These are phyloP conservation scores for Emiliania huxleyi DNA, from an alignment of 78 protist species.

Conservation along the genomic window DNA sequence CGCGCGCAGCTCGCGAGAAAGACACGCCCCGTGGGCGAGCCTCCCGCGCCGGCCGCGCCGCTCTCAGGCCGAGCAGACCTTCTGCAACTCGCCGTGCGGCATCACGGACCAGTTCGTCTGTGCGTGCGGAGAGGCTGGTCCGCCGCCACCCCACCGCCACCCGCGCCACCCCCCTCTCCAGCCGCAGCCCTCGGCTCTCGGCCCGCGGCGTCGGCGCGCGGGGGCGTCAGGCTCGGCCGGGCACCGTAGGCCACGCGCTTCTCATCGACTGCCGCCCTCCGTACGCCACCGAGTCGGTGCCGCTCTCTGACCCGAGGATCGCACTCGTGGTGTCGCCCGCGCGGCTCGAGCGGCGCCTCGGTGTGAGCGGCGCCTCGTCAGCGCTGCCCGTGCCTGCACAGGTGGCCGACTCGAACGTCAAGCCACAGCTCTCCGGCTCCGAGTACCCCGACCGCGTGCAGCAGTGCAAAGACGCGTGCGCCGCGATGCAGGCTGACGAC, in stretches of 20 bases:
- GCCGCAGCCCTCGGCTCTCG: no score
- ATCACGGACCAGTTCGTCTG: constrained; percentile 33
- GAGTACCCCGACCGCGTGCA: background rate
- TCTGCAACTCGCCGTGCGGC: constrained; percentile 1
- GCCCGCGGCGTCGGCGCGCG: no score
- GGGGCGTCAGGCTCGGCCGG: no score
- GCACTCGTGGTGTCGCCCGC: background rate
- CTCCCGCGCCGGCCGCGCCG: no score
- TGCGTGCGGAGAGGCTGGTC: background rate
- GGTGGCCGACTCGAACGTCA: constrained; percentile 14
- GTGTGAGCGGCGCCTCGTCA: no score
- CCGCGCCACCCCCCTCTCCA: no score
- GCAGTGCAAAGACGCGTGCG: background rate
- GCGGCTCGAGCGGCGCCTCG: no score
- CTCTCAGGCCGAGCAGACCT: background rate
- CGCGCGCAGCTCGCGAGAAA: no score
- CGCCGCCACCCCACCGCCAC: no score
- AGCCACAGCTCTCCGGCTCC: background rate
- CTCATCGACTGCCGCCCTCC: constrained; percentile 23
- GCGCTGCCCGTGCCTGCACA: no score
- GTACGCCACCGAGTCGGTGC: background rate
- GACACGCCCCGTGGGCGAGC: no score
- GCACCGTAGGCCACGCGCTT: background rate
- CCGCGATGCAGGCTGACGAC: background rate
- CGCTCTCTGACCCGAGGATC: background rate